phyloP scores from a whole-genome alignment of 257 asterid genomes.

The Leonotis leonurus region DNA sequence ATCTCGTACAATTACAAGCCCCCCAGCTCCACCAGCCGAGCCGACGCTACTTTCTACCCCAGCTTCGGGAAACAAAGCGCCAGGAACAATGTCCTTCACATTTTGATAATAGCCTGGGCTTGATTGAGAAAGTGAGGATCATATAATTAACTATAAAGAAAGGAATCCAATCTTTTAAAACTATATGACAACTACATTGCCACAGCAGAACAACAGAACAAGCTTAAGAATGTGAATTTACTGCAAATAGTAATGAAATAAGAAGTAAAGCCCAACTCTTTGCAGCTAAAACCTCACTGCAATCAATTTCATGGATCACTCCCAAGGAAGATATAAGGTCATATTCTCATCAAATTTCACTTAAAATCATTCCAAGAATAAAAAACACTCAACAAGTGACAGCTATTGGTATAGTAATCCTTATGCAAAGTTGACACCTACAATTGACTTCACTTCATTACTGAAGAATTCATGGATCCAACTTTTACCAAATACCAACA shows the following conservation, averaged over 20 bases:
- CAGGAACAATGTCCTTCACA: conserved; percentile 65
- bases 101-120: conserved; percentile 66
- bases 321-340: not conserved
- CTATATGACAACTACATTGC: too few species aligned
- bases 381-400: too few species aligned
- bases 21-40: conserved; percentile 87
- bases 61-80: conserved; percentile 87
- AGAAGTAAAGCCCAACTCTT: too few species aligned
- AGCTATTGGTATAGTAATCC: not conserved
- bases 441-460: not conserved
- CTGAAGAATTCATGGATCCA: not conserved
- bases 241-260: too few species aligned
- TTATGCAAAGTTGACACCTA: not conserved
- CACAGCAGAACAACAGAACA: not conserved
- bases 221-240: too few species aligned
- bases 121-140: not conserved
- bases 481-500: too few species aligned
- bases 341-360: not conserved
- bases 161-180: not conserved
- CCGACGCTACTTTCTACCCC: conserved; percentile 72
- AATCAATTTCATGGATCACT: too few species aligned
- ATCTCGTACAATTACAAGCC: conserved; percentile 91
- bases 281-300: not conserved
- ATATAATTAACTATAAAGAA: conserved; percentile 6
- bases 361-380: not conserved